Evolutionary conservation across 1,284 basidiomycete species (phyloP).

Genomic region (Paramarasmius palmivorus): DNA sequence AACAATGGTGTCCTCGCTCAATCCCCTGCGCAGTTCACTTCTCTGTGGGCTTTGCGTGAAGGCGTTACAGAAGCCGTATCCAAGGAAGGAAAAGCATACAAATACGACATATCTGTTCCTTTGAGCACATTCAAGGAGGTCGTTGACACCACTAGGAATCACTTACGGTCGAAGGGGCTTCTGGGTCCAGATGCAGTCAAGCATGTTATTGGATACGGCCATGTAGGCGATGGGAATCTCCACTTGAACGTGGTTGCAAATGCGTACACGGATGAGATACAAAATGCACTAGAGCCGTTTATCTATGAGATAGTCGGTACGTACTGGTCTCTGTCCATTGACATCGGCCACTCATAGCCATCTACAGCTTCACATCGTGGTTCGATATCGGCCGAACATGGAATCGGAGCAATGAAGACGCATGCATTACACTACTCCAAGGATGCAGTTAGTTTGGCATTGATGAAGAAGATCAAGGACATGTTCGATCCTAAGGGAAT

Average conservation of each 20-base stretch:
- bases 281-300: conserved; percentile 90
- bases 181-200: conserved; percentile 74
- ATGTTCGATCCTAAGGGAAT: conserved; percentile 91
- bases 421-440: conserved; percentile 92
- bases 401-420: conserved; percentile 94
- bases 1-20: conserved; percentile 94
- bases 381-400: conserved; percentile 96
- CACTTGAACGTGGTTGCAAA: conserved; percentile 94
- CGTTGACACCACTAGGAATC: conserved; percentile 80
- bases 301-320: conserved; percentile 90
- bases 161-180: conserved; percentile 74
- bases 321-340: conserved; percentile 28
- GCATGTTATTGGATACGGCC: conserved; percentile 91
- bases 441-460: conserved; percentile 72
- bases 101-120: conserved; percentile 96
- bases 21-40: conserved; percentile 86
- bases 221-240: conserved; percentile 95
- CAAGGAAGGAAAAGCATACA: conserved; percentile 95
- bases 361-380: conserved; percentile 68
- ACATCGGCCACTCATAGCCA: conserved; percentile 2
- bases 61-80: conserved; percentile 91
- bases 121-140: conserved; percentile 88
- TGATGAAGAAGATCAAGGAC: conserved; percentile 92
- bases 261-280: conserved; percentile 81
- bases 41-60: conserved; percentile 94